A percentile compares a stretch with the other conserved stretches of the same genome.
phyloP scores from a whole-genome alignment of 2,329 filamentous ascomycete genomes.

The Botrytis porri region DNA sequence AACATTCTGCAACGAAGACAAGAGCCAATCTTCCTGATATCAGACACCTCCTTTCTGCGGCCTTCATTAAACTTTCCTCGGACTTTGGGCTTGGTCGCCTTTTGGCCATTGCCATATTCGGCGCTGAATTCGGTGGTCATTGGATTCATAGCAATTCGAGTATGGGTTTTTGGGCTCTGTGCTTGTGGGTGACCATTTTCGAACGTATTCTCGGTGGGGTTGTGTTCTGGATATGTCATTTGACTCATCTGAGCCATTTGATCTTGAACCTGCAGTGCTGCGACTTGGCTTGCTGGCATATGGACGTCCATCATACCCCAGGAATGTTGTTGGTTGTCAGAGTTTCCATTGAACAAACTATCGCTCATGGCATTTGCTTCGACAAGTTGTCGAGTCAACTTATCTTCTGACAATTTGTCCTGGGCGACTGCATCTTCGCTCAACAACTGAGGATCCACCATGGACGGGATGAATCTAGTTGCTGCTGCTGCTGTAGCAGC shows the following conservation, averaged over 20 bases:
- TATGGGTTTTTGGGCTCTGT: slow-evolving; percentile 23
- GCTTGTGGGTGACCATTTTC: slow-evolving; percentile 1
- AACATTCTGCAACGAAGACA: slow-evolving; percentile 65
- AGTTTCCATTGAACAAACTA: slow-evolving; percentile 24
- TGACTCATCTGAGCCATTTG: slow-evolving; percentile 21
- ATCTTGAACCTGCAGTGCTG: slow-evolving; percentile 10
- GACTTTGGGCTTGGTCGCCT: slow-evolving; percentile 43
- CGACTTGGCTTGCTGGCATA: slow-evolving; percentile 9
- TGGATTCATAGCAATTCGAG: slow-evolving; percentile 31
- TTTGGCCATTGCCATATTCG: slow-evolving; percentile 37
- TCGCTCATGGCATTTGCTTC: slow-evolving; percentile 30
- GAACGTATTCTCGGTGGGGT: slow-evolving; percentile 22
- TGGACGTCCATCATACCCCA: slow-evolving; percentile 35
- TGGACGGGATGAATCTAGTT: slow-evolving; percentile 34
- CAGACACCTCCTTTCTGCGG: slow-evolving; percentile 62
- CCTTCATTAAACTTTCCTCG: slow-evolving; percentile 56
- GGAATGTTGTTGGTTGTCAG: slow-evolving; percentile 26
- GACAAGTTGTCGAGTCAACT: slow-evolving; percentile 29
- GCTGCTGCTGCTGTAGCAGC: slow-evolving; percentile 34
- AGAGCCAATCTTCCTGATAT: slow-evolving; percentile 62
- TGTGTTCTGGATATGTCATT: slow-evolving; percentile 28
- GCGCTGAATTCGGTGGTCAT: slow-evolving; percentile 38
- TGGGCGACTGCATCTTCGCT: slow-evolving; percentile 29
- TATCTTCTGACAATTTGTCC: slow-evolving; percentile 25
- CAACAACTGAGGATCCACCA: slow-evolving; percentile 39